Evolutionary conservation across 2,329 filamentous ascomycete genomes (phyloP).

Genomic region (Claviceps lovelessii): DNA sequence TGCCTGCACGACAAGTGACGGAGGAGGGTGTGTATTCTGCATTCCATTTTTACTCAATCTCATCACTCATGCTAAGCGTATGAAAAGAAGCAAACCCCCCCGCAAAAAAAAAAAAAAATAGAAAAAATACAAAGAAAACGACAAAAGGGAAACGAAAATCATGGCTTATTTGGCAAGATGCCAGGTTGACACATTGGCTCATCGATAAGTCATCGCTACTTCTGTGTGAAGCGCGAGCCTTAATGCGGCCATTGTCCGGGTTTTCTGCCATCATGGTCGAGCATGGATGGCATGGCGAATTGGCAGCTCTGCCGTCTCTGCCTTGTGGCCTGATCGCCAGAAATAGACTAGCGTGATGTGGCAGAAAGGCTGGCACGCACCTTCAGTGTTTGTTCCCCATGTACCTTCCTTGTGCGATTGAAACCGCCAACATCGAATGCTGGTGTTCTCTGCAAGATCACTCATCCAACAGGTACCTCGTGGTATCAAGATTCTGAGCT

Average conservation of each 20-base stretch:
- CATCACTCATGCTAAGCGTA: neutral
- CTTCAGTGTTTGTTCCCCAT: neutral
- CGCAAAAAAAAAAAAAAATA: no score
- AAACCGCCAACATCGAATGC: conserved; percentile 5
- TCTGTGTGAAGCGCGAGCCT: no score
- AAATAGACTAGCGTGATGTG: conserved; percentile 13
- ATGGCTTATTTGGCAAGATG: neutral
- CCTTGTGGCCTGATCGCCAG: conserved; percentile 19
- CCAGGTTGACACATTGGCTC: no score
- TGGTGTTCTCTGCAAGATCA: conserved; percentile 1
- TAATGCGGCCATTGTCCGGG: neutral
- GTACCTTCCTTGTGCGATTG: neutral
- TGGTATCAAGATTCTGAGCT: neutral
- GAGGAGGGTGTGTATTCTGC: no score
- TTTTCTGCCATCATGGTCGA: neutral
- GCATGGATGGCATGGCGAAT: neutral
- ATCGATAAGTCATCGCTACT: no score
- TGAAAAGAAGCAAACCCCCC: neutral
- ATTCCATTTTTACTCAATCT: neutral
- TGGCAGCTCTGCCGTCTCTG: conserved; percentile 9
- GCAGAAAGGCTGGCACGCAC: conserved; percentile 12
- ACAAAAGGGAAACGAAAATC: neutral
- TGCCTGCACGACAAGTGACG: neutral
- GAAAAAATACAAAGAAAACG: no score
- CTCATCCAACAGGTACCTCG: neutral